These are phyloP conservation scores for Fraxinus paxiana DNA, from an alignment of 305 asterid genomes.

Conservation along the genomic window DNA sequence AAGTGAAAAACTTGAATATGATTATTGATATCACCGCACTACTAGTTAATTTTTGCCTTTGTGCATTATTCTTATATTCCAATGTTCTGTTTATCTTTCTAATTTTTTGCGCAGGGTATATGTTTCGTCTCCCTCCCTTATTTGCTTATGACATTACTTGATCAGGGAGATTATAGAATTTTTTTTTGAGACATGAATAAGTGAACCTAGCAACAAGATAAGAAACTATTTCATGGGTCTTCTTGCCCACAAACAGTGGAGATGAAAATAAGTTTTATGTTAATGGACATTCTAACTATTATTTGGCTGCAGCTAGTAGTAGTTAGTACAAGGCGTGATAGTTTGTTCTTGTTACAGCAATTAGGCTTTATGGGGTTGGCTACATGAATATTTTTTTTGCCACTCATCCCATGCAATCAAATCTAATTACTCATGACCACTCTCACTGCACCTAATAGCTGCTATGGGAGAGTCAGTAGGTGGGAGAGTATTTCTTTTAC, in stretches of 20 bases:
- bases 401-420: neutral
- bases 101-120: neutral
- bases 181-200: neutral
- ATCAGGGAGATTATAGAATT: neutral
- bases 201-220: neutral
- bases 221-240: neutral
- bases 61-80: neutral
- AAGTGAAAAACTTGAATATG: neutral
- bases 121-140: neutral
- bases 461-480: neutral
- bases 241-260: neutral
- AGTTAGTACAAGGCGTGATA: neutral
- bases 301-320: neutral
- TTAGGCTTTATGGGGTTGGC: neutral
- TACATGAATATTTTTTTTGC: neutral
- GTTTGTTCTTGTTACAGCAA: neutral
- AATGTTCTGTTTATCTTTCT: neutral
- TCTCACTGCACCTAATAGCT: neutral
- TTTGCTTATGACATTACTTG: neutral
- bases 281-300: neutral
- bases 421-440: neutral
- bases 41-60: neutral
- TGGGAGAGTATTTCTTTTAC: neutral
- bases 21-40: neutral
- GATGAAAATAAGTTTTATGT: neutral